phyloP scores from a whole-genome alignment of 305 asterid species.

The Rubia peregrina region DNA sequence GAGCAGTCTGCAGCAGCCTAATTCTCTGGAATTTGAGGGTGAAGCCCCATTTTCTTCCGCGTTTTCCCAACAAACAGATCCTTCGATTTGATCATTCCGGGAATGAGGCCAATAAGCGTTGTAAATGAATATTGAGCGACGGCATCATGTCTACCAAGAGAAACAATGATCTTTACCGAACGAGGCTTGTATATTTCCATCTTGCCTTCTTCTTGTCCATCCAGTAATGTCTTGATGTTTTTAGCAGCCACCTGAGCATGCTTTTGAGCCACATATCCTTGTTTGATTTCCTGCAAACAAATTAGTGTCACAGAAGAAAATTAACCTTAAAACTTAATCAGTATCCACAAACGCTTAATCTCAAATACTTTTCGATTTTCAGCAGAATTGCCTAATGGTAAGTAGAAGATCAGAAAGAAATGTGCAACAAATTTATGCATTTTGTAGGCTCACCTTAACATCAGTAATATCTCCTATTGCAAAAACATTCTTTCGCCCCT shows the following conservation, averaged over 20 bases:
- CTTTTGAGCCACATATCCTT: conserved; percentile 68
- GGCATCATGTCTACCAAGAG: conserved; percentile 73
- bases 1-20: background rate
- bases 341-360: background rate
- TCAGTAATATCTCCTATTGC: conserved; percentile 76
- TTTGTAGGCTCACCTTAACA: conserved; percentile 38
- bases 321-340: background rate
- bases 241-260: conserved; percentile 57
- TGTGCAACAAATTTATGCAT: background rate
- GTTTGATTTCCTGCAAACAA: conserved; percentile 57
- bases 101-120: conserved; percentile 61
- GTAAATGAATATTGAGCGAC: conserved; percentile 64
- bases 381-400: too few relatives aligned
- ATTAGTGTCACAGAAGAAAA: background rate
- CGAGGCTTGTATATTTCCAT: conserved; percentile 52
- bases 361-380: background rate
- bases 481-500: conserved; percentile 57
- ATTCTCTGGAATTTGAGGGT: conserved; percentile 27
- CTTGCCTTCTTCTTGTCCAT: conserved; percentile 48
- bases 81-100: conserved; percentile 76
- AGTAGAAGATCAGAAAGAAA: background rate
- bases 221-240: conserved; percentile 48
- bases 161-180: conserved; percentile 42
- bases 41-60: conserved; percentile 66
- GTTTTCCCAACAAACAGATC: conserved; percentile 73